Conservation (phyloP, 192 early-diverging fungal species). For the Umbelopsis isabellina region DNA sequence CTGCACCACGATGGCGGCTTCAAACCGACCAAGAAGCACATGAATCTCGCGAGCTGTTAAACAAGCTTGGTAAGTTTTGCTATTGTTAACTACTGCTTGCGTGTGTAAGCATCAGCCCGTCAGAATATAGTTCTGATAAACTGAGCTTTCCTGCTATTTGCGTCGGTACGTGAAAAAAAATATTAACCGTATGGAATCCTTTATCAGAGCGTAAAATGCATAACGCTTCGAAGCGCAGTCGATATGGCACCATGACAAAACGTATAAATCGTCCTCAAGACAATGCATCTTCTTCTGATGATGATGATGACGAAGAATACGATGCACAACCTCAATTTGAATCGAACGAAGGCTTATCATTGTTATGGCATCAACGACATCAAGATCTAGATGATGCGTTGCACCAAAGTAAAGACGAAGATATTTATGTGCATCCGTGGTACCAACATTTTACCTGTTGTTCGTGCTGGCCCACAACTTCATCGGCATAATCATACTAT, state of each 20-base stretch:
- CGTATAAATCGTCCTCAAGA: neutral
- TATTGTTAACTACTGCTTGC: no score
- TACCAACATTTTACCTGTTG: neutral
- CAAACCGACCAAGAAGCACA: conserved; percentile 4
- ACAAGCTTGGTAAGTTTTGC: neutral
- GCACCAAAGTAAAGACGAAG: neutral
- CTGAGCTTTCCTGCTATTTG: no score
- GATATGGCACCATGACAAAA: neutral
- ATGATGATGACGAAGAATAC: neutral
- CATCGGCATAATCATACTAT: no score
- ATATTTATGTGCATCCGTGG: neutral
- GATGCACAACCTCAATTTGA: conserved; percentile 8
- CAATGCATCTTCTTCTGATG: neutral
- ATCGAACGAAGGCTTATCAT: conserved; percentile 3
- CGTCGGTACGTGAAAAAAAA: no score
- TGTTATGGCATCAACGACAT: neutral
- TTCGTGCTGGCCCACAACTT: neutral
- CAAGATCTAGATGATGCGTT: neutral
- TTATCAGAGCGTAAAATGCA: conserved; percentile 11
- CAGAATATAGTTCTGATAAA: no score
- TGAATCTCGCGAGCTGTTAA: neutral
- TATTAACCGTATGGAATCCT: no score
- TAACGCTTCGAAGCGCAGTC: neutral
- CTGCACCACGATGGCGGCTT: conserved; percentile 6
- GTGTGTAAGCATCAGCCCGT: no score